Evolutionary conservation across 2,329 filamentous ascomycete genomes (phyloP), one percentile per base, ranked within the genome.

Genomic region (Periconia sp.): DNA sequence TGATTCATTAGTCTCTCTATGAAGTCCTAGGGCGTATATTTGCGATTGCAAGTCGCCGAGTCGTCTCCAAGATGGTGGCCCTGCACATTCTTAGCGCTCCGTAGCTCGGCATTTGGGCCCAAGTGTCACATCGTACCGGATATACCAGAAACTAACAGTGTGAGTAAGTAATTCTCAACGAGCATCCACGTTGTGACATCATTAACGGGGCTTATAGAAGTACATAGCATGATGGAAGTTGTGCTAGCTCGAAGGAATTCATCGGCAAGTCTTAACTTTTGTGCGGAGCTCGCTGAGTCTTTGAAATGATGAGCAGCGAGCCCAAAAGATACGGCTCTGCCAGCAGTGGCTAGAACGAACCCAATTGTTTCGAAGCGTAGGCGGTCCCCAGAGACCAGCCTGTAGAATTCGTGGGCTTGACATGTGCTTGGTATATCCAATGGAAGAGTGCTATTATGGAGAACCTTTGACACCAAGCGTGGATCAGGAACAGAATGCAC

Each of bases 311-410:
- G 56, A 4, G 52, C 47, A 5, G 43, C 52, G 11, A 59, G 52
- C 1, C 57, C 63, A 25, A 63, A 67, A 0, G 56, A 52, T 1
- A 65, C 39, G 8, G 62, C 57, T 39, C 69, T 29, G 29, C 70
- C 72, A 3, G 73, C 71, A 4, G 68, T 60, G 18, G 68, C 59
- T 25, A 71, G 63, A 4, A 74, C 44, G 9, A 68, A 57, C 0
- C 68, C 72, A 9, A 74, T 58, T 4, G 66, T 66, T 24, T 75
- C 72, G 4, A 74, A 50, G 1, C 72, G 68, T 24, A 73, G 48
- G 13, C 65, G 61, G 11, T 60, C 51, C 0, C 70, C 71, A 0
- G 70, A 73, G 40, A 65, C 73, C 1, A 72, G 43, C 12, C 56
- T 57, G 42, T 71, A 63, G 31, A 75, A 74, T 8, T 69, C 61